Percentiles rank a stretch among this genome's conserved stretches.
Conservation (phyloP, 495 filamentous ascomycete species). For the Tuber brumale region DNA sequence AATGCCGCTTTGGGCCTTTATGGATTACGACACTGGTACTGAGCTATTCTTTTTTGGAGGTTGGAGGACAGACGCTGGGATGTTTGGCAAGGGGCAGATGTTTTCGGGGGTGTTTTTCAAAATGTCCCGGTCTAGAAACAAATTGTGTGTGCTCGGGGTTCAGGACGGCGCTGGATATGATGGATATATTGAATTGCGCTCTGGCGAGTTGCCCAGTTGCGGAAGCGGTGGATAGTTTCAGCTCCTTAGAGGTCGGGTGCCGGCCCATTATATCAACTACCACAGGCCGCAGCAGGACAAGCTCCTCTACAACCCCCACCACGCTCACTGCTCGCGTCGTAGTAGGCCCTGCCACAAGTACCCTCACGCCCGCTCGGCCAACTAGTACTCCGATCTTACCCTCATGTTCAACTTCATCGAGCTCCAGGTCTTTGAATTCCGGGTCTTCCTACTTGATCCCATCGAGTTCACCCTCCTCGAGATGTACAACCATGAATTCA, state of each 20-base stretch:
- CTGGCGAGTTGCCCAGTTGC: neutral
- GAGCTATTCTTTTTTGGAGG: neutral
- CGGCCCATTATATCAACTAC: neutral
- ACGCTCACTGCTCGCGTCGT: neutral
- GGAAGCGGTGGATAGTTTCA: neutral
- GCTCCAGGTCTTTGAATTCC: neutral
- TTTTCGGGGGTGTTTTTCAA: neutral
- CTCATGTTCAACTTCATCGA: neutral
- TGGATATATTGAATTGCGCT: neutral
- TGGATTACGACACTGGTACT: neutral
- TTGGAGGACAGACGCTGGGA: constrained; percentile 5
- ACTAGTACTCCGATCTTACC: neutral
- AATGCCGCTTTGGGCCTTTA: neutral
- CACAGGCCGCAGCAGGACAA: neutral
- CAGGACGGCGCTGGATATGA: neutral
- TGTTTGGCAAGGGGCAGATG: neutral
- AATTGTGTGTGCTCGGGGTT: constrained; percentile 1
- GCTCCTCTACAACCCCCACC: neutral
- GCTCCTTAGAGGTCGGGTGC: neutral
- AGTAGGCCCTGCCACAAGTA: neutral
- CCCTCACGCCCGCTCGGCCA: neutral
- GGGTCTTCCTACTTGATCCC: neutral
- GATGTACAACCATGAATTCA: neutral
- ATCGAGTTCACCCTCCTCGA: neutral
- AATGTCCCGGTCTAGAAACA: neutral